Evolutionary conservation across 495 filamentous ascomycete species (phyloP), one percentile per base, ranked within the genome.

Genomic region (Trichoderma asperelloides): DNA sequence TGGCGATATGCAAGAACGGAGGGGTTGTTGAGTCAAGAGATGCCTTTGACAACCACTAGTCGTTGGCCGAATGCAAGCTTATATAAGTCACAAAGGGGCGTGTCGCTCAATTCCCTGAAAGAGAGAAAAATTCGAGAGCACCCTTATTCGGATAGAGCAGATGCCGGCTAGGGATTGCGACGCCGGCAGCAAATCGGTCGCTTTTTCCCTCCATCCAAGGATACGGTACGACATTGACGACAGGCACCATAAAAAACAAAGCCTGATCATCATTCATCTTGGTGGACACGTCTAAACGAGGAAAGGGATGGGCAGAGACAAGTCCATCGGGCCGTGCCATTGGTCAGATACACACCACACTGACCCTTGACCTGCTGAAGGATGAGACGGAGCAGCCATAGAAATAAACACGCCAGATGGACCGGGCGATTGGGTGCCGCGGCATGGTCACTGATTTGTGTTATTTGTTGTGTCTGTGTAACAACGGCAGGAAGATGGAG

Each of bases 281-380:
- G 16, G 45, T 6, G 45, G 45, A 15, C 15, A n/a, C 45, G n/a
- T 21, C 15, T 9, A 18, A 30, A 30, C 11, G 25, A 9, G 55
- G 25, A 60, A 60, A 60, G 27, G 55, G 49, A 23, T 55, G 16
- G 49, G 41, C 41, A 9, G n/a, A 18, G n/a, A 60, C 23, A 13
- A 60, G 21, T 30, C 27, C 23, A 18, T 11, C 25, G 55, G 27
- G 55, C 55, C 55, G 55, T 18, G 2, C 55, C 23, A 30, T 60
- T 60, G 21, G 55, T 25, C 55, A 30, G 23, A 55, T 9, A 28
- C 55, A 21, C 47, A 9, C 18, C 18, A 51, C 9, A 30, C 9
- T 27, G 55, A 60, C 27, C 55, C 55, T 30, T 60, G 55, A 28
- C 55, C 55, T 60, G 55, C 55, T 60, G 55, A 60, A 60, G 55